Evolutionary conservation across 1,284 basidiomycete species (phyloP).

Genomic region (Tetrapyrgos nigripes): DNA sequence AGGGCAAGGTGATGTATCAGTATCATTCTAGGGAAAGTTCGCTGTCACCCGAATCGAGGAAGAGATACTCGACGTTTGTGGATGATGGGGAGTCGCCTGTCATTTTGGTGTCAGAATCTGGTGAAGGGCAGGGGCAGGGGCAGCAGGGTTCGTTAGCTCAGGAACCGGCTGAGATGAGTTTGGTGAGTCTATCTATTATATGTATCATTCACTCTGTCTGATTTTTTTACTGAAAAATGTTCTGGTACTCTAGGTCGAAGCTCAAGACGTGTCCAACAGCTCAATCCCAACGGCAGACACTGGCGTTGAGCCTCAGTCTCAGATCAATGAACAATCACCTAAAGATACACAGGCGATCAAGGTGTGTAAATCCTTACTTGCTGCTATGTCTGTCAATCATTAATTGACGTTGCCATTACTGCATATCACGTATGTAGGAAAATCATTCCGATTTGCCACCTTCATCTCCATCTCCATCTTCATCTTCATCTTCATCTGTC

Average conservation of each 20-base stretch:
- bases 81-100: constrained; percentile 5
- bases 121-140: too few relatives aligned
- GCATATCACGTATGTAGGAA: too few relatives aligned
- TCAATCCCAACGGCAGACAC: not conserved
- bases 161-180: not conserved
- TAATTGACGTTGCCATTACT: too few relatives aligned
- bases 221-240: not conserved
- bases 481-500: not conserved
- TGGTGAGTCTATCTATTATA: constrained; percentile 7
- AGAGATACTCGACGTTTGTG: constrained; percentile 2
- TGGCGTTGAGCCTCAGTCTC: not conserved
- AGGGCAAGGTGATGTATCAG: constrained; percentile 17
- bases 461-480: too few relatives aligned
- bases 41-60: constrained; percentile 9
- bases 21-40: constrained; percentile 9
- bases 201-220: not conserved
- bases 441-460: not conserved
- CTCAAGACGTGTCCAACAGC: not conserved
- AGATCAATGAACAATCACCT: not conserved
- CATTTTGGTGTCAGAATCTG: constrained; percentile 7
- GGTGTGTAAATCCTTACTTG: not conserved
- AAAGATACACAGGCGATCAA: not conserved
- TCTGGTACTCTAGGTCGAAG: not conserved
- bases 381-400: not conserved
- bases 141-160: not conserved